Percentiles rank a stretch among this genome's conserved stretches.
These are phyloP conservation scores for Striga asiatica DNA, from an alignment of 257 asterid species.

Conservation along the genomic window DNA sequence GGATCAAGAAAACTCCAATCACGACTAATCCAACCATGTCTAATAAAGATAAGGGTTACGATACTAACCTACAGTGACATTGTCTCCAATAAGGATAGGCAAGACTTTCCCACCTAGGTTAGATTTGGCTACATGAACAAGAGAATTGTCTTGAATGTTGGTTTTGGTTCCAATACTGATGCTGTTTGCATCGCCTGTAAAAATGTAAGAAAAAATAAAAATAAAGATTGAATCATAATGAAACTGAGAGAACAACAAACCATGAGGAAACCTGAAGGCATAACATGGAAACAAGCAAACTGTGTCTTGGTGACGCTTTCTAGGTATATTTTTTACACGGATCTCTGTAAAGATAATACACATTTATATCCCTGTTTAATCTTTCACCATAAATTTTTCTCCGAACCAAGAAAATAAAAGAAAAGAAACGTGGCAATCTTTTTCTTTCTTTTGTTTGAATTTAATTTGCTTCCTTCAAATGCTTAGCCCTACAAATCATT, in stretches of 20 bases:
- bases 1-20: slow-evolving; percentile 4
- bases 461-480: background rate
- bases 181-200: slow-evolving; percentile 78
- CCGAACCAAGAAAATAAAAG: no score
- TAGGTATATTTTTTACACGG: background rate
- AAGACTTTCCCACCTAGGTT: slow-evolving; percentile 80
- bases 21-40: background rate
- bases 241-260: background rate
- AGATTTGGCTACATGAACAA: slow-evolving; percentile 90
- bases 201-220: background rate
- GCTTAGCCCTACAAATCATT: background rate
- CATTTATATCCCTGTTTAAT: background rate
- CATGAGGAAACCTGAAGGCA: background rate
- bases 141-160: slow-evolving; percentile 89
- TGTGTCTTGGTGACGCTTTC: background rate
- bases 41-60: background rate
- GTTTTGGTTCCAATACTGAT: slow-evolving; percentile 83
- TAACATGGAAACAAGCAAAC: slow-evolving; percentile 1
- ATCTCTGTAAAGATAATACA: background rate
- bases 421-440: no score
- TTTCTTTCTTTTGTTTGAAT: background rate
- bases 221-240: background rate
- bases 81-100: slow-evolving; percentile 72
- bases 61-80: slow-evolving; percentile 84
- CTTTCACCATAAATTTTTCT: background rate